Evolutionary conservation across 169 alveolate species (phyloP), one percentile per base, ranked within the genome.

Genomic region (Prorocentrum cordatum): DNA sequence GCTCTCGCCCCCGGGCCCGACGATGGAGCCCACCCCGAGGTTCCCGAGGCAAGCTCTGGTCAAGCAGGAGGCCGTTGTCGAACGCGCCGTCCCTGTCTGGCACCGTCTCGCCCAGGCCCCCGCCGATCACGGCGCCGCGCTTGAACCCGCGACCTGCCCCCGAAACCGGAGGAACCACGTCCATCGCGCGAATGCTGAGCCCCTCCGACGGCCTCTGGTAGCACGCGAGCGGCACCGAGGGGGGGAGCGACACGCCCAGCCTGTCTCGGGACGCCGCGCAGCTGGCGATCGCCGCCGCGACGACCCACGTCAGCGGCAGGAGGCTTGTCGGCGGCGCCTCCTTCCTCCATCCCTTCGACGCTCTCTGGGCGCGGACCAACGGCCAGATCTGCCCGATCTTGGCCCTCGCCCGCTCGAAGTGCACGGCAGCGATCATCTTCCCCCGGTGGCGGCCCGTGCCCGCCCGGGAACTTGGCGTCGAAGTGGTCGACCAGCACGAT

Each of bases 81-180:
- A 29, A 79, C 5, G 59, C 88, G 4, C 77, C 88, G 0, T 36
- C 67, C 45, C 38, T 79, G 88, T 79, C 88, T 10, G 88, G 88
- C 10, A 0, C 1, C 14, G 18, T 32, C 0, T 35, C 62, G 5
- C 59, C 88, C 45, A 7, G 16, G 33, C 36, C 77, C 26, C 75
- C 3, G 24, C 58, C 31, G 22, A 79, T 18, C 50, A 79, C 33
- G 1, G 33, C 36, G 14, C 14, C 31, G 7, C 9, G 18, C 24
- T 9, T 27, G 45, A 4, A 59, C 36, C 59, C 62, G 6, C 20
- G 35, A 16, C 75, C 88, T 2, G 66, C 88, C 31, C 35, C 31
- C 2, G 7, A 6, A 18, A 79, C 75, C 5, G 88, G 77, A 1
- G 62, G 24, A 6, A 79, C 75, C 3, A 79, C n/a, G 33, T 79